Evolutionary conservation across 75 land plant species (phyloP).

Genomic region (Sequoiadendron giganteum): DNA sequence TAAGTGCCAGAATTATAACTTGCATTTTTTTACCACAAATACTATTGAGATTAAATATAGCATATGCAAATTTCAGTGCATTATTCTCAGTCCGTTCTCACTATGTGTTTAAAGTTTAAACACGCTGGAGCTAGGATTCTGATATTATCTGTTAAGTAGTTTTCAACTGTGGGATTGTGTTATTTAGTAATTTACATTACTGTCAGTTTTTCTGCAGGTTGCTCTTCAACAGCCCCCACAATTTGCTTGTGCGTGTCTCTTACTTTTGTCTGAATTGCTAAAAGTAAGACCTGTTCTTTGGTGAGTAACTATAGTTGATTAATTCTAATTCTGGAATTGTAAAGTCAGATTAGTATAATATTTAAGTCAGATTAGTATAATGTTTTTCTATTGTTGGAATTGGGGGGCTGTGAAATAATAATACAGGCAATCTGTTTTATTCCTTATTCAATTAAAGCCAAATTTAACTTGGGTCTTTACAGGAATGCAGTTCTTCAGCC

Average conservation of each 20-base stretch:
- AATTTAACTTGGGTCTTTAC: slow-evolving; percentile 5
- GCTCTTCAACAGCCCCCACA: slow-evolving; percentile 93
- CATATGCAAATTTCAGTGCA: not conserved
- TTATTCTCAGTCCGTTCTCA: not conserved
- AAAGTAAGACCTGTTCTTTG: slow-evolving; percentile 90
- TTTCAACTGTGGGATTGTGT: not conserved
- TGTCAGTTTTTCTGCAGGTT: slow-evolving; percentile 45
- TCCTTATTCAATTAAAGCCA: not conserved
- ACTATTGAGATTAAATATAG: not conserved
- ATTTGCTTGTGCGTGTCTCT: slow-evolving; percentile 92
- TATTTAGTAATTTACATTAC: not conserved
- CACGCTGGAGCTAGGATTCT: not conserved
- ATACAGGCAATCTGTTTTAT: not conserved
- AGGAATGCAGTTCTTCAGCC: slow-evolving; percentile 81
- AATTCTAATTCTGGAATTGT: not conserved
- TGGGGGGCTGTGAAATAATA: not conserved
- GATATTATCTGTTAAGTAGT: not conserved
- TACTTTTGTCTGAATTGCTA: slow-evolving; percentile 87
- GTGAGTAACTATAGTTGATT: slow-evolving; percentile 34
- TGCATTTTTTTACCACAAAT: not conserved
- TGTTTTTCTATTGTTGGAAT: not conserved
- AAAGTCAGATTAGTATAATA: not conserved
- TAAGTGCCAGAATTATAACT: not conserved
- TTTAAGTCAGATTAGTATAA: not conserved
- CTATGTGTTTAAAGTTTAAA: not conserved